Conservation (phyloP, 2,329 filamentous ascomycete genomes). For the Xylogone sp. region DNA sequence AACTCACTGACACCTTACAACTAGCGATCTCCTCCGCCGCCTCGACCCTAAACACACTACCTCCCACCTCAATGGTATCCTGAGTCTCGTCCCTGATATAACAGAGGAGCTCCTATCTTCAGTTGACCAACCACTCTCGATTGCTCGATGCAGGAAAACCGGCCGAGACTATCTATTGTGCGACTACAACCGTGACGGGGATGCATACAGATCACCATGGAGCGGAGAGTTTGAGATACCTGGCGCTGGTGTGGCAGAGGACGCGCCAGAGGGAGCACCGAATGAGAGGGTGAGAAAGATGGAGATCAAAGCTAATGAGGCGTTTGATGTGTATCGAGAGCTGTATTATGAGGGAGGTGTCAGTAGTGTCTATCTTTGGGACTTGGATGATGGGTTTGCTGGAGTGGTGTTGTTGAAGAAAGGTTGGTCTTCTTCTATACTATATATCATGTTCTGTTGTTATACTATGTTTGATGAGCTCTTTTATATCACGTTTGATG, state of each 20-base stretch:
- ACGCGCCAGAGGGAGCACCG: conserved; percentile 74
- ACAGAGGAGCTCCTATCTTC: conserved; percentile 97
- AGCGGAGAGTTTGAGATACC: conserved; percentile 97
- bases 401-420: conserved; percentile 97
- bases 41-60: conserved; percentile 93
- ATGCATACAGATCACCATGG: conserved; percentile 98
- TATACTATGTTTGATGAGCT: no score
- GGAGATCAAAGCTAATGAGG: conserved; percentile 91
- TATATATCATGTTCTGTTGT: background rate
- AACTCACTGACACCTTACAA: background rate
- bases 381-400: conserved; percentile 95
- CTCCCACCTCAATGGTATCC: conserved; percentile 82
- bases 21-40: conserved; percentile 93
- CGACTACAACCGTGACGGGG: conserved; percentile 99
- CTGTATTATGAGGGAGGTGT: conserved; percentile 97
- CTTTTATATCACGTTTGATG: no score
- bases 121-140: conserved; percentile 89
- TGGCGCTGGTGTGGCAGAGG: conserved; percentile 53
- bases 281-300: conserved; percentile 89
- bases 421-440: conserved; percentile 47
- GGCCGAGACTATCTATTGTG: conserved; percentile 96
- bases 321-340: conserved; percentile 94
- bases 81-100: conserved; percentile 82
- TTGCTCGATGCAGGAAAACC: conserved; percentile 81
- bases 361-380: conserved; percentile 97